A percentile compares a stretch with the other conserved stretches of the same genome.
These are phyloP conservation scores for Scedosporium boydii DNA, from an alignment of 2,329 filamentous ascomycete genomes.

Conservation along the genomic window DNA sequence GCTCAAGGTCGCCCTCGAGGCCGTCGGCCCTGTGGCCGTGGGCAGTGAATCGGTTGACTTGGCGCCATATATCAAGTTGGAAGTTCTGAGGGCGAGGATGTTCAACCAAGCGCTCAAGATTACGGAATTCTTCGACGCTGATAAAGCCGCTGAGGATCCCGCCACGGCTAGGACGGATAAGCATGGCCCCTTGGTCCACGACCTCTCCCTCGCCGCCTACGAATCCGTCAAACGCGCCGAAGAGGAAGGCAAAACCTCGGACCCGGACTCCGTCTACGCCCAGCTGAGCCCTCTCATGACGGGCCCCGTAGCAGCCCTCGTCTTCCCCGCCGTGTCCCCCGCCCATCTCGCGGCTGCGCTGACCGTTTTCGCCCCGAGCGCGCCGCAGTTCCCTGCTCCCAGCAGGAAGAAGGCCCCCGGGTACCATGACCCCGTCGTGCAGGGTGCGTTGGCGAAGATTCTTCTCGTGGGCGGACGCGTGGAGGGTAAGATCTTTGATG, in stretches of 20 bases:
- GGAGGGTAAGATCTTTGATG: constrained; percentile 77
- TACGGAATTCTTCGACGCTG: constrained; percentile 68
- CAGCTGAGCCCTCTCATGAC: constrained; percentile 67
- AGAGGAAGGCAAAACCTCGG: constrained; percentile 17
- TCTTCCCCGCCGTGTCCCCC: constrained; percentile 75
- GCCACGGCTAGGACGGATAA: constrained; percentile 18
- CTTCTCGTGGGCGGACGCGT: constrained; percentile 78
- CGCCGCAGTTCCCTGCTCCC: constrained; percentile 67
- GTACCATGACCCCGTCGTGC: constrained; percentile 71
- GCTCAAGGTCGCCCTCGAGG: constrained; percentile 30
- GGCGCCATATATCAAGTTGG: constrained; percentile 58
- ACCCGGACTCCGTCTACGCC: constrained; percentile 32
- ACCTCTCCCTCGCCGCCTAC: constrained; percentile 45
- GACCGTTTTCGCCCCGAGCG: constrained; percentile 62
- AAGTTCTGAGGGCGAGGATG: constrained; percentile 83
- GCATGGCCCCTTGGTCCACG: constrained; percentile 31
- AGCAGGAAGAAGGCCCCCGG: constrained; percentile 65
- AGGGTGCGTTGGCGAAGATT: constrained; percentile 77
- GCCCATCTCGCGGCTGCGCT: constrained; percentile 75
- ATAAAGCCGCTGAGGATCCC: constrained; percentile 23
- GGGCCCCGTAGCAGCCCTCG: constrained; percentile 71
- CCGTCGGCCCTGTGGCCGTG: constrained; percentile 19
- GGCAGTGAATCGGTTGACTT: constrained; percentile 33
- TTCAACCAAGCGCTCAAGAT: constrained; percentile 77
- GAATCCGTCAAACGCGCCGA: constrained; percentile 28